Base-by-base conservation (phyloP, 2,329 filamentous ascomycete genomes). In the Whalleya microplaca region DNA sequence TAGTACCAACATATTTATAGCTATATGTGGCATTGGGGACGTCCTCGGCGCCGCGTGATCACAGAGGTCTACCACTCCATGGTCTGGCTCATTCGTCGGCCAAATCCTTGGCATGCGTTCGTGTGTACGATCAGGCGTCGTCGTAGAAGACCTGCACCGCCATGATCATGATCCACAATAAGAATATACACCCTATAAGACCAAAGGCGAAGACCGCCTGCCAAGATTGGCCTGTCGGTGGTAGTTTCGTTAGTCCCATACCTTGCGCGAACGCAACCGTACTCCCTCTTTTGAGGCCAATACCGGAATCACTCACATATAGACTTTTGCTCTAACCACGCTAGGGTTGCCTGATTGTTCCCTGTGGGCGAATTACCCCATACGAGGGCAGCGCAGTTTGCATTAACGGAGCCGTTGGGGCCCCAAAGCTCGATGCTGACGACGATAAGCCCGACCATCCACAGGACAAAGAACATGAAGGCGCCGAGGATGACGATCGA, bases 131-230 rank as follows among this genome's bases (percentile, higher is more conserved):
- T 50, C 51, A 66, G 2, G 54, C 53, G 19, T 64, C 63, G 23
- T 68, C 67, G 32, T 69, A 80, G 75, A 85, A 88, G 9, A 88
- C 85, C 61, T 86, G 84, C 64, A 86, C 84, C 10, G 84, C 82
- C 81, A 88, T 87, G 59, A 87, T 75, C 78, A 88, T 87, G 66
- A 88, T 84, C 85, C 85, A 88, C n/a, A 88, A 67, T 56, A 87
- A 69, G 61, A 88, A 88, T 1, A 87, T 73, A 18, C 72, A 75
- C 0, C 85, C 86, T 1, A 86, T 80, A 21, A 89, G 71, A 18
- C 79, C 79, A 69, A 89, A 85, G 1, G 84, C 80, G 71, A 88
- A 89, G 1, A 84, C 83, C 1, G 86, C 79, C 64, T 86, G 81
- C 86, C 86, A 89, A 43, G 79, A 79, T 71, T 86, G 83, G 69